Evolutionary conservation across 805 yeast species (phyloP).

Genomic region (Candida coleopterorum): DNA sequence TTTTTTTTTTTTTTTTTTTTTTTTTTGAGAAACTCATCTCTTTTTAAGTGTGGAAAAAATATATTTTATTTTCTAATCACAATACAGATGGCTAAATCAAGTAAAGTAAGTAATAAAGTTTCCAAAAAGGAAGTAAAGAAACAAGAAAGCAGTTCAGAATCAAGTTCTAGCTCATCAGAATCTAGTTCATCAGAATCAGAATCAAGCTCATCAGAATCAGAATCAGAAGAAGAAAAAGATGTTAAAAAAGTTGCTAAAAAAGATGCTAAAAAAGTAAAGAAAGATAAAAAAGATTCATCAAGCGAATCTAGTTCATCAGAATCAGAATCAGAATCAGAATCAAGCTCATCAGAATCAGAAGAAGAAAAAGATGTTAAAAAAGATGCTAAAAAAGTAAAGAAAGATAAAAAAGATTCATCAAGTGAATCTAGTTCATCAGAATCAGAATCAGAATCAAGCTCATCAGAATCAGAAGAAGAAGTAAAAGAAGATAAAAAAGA

Average conservation of each 20-base stretch:
- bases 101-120: slow-evolving; percentile 15
- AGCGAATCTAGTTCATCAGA: neutral
- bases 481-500: slow-evolving; percentile 19
- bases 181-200: neutral
- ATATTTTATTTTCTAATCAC: neutral
- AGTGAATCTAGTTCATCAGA: neutral
- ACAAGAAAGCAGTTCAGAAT: slow-evolving; percentile 17
- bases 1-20: too few relatives aligned
- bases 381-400: slow-evolving; percentile 14
- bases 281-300: slow-evolving; percentile 12
- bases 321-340: neutral
- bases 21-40: slow-evolving; percentile 7
- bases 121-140: slow-evolving; percentile 16
- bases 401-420: slow-evolving; percentile 12
- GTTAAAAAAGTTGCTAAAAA: slow-evolving; percentile 13
- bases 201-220: slow-evolving; percentile 14
- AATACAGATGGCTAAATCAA: slow-evolving; percentile 40
- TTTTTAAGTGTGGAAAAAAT: slow-evolving; percentile 6
- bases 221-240: slow-evolving; percentile 17
- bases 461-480: slow-evolving; percentile 18
- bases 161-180: slow-evolving; percentile 2
- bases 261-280: slow-evolving; percentile 15
- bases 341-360: slow-evolving; percentile 17
- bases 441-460: neutral
- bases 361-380: slow-evolving; percentile 13